Evolutionary conservation across 148 eudicot genomes (phyloP), one percentile per base, ranked within the genome.

Genomic region (Fallopia convolvulus): DNA sequence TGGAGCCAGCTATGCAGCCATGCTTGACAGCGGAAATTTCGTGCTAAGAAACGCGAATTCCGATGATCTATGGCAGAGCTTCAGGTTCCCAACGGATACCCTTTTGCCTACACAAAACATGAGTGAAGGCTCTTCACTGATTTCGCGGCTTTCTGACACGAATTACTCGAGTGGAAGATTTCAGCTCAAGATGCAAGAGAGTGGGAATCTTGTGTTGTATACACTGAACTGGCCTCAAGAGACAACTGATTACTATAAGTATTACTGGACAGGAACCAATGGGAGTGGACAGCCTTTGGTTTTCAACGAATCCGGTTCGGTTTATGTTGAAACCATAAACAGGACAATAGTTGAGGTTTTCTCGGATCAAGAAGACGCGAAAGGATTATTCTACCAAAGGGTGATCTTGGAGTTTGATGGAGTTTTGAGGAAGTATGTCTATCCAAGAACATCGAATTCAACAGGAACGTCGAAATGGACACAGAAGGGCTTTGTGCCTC

Each of bases 361-460:
- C 32, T 13, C 49, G 18, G 75, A 8, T 20, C 75, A 42, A 44
- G 20, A 30, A 44, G 32, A 15, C n/a, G 32, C 70, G 75, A 12
- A 44, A 20, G 50, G 42, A 2, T 42, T 41, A 33, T 72, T 41
- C 52, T 72, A 41, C 32, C 53, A 41, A 49, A 82, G 84, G 56
- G 83, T 72, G 3, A 77, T 76, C 40, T 78, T 84, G 73, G 83
- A 84, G n/a, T 61, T 39, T 75, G 84, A 82, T 47, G 87, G 87
- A 17, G 87, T 84, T 23, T 71, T 84, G 70, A 82, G 81, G 33
- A 76, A 74, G 47, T 84, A 84, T 66, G 44, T 79, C 32, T 76
- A 82, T 63, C 78, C 50, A 23, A 75, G 61, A 33, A 30, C 5
- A 3, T 12, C 74, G 8, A 39, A 36, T 14, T 42, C 48, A 36